Evolutionary conservation across 192 early-diverging fungal genomes (phyloP).

Genomic region (Coemansia pectinata): DNA sequence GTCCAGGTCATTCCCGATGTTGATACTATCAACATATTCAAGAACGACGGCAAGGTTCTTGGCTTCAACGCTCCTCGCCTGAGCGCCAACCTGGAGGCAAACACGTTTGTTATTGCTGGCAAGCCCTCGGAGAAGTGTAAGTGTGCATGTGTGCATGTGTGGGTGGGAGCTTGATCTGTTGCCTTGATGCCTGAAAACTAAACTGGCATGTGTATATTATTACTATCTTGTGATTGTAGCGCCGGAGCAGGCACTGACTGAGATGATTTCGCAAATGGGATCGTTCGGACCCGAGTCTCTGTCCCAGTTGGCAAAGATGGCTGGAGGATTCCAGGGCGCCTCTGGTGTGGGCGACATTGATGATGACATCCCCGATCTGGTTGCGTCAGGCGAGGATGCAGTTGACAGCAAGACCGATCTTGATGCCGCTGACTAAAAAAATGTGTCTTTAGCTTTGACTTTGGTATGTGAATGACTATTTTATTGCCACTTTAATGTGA

Average conservation of each 20-base stretch:
- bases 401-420: conserved; percentile 58
- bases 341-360: conserved; percentile 67
- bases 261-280: conserved; percentile 58
- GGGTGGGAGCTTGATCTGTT: background rate
- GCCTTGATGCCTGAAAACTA: background rate
- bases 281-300: conserved; percentile 86
- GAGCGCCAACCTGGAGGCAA: conserved; percentile 79
- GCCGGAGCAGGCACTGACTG: conserved; percentile 45
- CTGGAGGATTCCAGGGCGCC: conserved; percentile 76
- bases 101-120: conserved; percentile 96
- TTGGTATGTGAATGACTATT: background rate
- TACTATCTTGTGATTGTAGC: conserved; percentile 5
- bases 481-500: no score
- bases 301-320: conserved; percentile 80
- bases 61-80: conserved; percentile 87
- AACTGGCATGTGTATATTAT: background rate
- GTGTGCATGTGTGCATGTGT: conserved; percentile 4
- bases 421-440: conserved; percentile 39
- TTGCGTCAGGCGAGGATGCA: conserved; percentile 67
- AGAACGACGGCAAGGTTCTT: conserved; percentile 86
- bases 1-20: conserved; percentile 82
- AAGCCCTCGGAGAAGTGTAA: conserved; percentile 60
- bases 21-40: conserved; percentile 99
- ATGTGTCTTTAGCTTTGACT: background rate
- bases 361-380: conserved; percentile 96